Evolutionary conservation across 2,329 filamentous ascomycete genomes (phyloP).

Genomic region (Pseudonectria foliicola): DNA sequence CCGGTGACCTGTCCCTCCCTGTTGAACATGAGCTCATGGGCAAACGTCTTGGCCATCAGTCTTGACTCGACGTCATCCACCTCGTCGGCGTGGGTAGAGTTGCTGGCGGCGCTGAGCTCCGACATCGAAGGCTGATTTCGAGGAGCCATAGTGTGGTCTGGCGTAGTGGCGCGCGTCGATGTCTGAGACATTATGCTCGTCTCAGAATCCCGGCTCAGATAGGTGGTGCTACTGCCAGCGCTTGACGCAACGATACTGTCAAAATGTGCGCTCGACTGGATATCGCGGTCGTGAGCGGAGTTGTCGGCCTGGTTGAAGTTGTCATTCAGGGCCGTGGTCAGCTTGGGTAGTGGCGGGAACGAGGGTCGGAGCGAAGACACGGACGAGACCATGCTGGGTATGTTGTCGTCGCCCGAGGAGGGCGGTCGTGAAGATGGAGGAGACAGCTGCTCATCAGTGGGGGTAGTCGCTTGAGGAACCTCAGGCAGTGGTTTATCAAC

Average conservation of each 20-base stretch:
- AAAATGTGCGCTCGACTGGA: slow-evolving; percentile 46
- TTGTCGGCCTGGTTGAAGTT: slow-evolving; percentile 43
- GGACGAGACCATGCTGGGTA: slow-evolving; percentile 38
- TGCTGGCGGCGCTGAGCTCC: slow-evolving; percentile 60
- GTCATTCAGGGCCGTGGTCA: slow-evolving; percentile 45
- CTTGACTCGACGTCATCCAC: slow-evolving; percentile 72
- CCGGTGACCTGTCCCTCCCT: slow-evolving; percentile 94
- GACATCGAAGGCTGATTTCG: slow-evolving; percentile 56
- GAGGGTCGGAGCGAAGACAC: slow-evolving; percentile 40
- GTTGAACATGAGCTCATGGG: slow-evolving; percentile 86
- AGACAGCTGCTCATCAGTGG: slow-evolving; percentile 26
- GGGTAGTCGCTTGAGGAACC: slow-evolving; percentile 49
- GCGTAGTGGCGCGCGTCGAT: slow-evolving; percentile 83
- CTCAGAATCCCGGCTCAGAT: slow-evolving; percentile 73
- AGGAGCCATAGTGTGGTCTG: slow-evolving; percentile 54
- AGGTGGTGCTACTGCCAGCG: slow-evolving; percentile 71
- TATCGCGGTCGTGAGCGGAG: slow-evolving; percentile 42
- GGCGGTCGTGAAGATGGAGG: slow-evolving; percentile 35
- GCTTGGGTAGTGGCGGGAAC: slow-evolving; percentile 50
- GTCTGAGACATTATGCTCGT: slow-evolving; percentile 71
- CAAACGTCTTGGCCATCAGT: slow-evolving; percentile 85
- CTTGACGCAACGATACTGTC: slow-evolving; percentile 71
- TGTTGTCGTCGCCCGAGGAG: slow-evolving; percentile 34
- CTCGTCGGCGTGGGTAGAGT: slow-evolving; percentile 64
- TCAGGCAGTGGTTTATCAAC: slow-evolving; percentile 63